Percentiles rank a stretch among this genome's conserved stretches.
Conservation (phyloP, 2,329 filamentous ascomycete species). For the Lecanicillium sp. region DNA sequence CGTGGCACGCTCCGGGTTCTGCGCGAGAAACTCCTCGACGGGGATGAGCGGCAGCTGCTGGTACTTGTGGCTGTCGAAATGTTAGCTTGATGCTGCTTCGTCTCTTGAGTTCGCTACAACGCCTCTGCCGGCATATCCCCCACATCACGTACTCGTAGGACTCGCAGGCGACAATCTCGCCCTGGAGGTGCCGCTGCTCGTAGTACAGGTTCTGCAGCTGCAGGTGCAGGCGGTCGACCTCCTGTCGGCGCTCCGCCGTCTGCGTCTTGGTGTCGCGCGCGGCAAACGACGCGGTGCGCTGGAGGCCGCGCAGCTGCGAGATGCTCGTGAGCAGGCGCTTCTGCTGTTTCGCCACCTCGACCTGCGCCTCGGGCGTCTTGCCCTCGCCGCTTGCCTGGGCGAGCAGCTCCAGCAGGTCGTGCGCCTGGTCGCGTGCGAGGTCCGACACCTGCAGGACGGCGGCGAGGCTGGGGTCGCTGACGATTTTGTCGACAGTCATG, state of each 20-base stretch:
- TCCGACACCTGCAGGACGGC: conserved; percentile 67
- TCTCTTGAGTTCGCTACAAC: too few relatives aligned
- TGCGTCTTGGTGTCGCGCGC: conserved; percentile 80
- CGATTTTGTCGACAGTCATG: conserved; percentile 35
- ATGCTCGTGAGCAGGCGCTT: conserved; percentile 75
- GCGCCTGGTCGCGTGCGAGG: conserved; percentile 65
- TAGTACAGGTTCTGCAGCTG: conserved; percentile 96
- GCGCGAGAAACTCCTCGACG: conserved; percentile 70
- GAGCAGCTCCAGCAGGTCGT: conserved; percentile 54
- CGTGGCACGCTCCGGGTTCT: conserved; percentile 68
- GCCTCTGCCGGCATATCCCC: too few relatives aligned
- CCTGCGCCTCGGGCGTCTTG: conserved; percentile 41
- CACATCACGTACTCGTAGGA: conserved; percentile 73
- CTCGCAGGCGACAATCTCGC: conserved; percentile 86
- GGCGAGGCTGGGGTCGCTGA: conserved; percentile 47
- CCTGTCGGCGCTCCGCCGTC: conserved; percentile 81
- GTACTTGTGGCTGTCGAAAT: conserved; percentile 69
- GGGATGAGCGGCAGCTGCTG: conserved; percentile 79
- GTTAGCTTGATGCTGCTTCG: conserved; percentile 15
- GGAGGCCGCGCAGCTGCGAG: conserved; percentile 72
- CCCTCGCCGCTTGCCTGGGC: conserved; percentile 39
- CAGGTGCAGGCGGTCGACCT: conserved; percentile 86
- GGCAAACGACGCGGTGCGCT: conserved; percentile 73
- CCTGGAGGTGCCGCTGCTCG: conserved; percentile 83
- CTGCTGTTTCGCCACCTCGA: conserved; percentile 66